phyloP scores from a whole-genome alignment of 1,284 basidiomycete species.

The Ustilago tritici region DNA sequence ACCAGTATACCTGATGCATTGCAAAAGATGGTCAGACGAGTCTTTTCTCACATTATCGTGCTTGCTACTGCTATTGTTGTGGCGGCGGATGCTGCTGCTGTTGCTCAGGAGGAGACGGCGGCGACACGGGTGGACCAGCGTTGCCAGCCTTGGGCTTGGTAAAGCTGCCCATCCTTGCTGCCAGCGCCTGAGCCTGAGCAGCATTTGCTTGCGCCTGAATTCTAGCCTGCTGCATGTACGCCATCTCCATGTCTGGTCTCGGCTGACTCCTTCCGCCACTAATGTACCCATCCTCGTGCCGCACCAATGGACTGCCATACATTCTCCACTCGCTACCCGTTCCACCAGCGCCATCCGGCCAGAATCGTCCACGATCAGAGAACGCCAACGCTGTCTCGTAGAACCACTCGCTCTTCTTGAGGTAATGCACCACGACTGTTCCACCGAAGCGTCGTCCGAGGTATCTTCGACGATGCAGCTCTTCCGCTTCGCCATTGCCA shows the following conservation, averaged over 20 bases:
- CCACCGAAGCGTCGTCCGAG: conserved; percentile 75
- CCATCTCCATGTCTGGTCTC: conserved; percentile 53
- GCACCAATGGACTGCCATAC: conserved; percentile 61
- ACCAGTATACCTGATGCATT: neutral
- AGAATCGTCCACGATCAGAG: conserved; percentile 79
- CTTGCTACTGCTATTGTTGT: conserved; percentile 1
- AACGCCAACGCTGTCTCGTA: conserved; percentile 89
- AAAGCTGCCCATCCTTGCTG: conserved; percentile 50
- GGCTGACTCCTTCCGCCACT: conserved; percentile 55
- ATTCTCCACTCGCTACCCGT: conserved; percentile 61
- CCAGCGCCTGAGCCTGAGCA: conserved; percentile 37
- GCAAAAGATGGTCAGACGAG: too few species aligned
- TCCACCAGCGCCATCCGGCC: conserved; percentile 65
- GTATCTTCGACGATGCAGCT: conserved; percentile 74
- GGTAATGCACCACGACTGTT: conserved; percentile 93
- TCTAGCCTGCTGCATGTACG: conserved; percentile 49
- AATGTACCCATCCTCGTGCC: conserved; percentile 55
- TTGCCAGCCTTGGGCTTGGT: conserved; percentile 38
- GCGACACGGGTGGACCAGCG: conserved; percentile 11
- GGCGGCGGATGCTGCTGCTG: conserved; percentile 12
- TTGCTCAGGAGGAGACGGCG: neutral
- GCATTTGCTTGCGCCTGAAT: conserved; percentile 50
- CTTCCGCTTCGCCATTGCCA: conserved; percentile 55
- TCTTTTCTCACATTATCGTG: neutral
- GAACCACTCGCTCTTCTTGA: conserved; percentile 97